Evolutionary conservation across 352 stramenopile species (phyloP), one percentile per base, ranked within the genome.

Genomic region (Pythium biforme): DNA sequence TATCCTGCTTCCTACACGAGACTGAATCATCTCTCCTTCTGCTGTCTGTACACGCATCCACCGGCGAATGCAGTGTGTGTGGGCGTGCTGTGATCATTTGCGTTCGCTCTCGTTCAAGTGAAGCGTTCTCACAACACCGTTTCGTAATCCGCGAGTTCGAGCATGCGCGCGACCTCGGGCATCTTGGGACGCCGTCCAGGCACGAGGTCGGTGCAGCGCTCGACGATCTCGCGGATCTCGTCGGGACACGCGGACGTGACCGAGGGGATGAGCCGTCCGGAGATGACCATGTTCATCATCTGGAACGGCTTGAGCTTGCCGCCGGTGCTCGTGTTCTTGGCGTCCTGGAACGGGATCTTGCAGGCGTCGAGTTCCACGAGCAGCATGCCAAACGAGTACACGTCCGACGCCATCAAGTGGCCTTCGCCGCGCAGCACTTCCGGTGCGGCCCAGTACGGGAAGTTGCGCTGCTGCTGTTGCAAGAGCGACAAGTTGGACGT

Each of bases 331-430:
- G 65, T 58, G 55, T 72, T 72, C 39, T 51, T 53, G 45, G 43
- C 29, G 50, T 70, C 61, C 5, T 59, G 39, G 50, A 70, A 74
- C 48, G 70, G 70, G 1, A 74, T 55, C 48, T 50, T 50, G 29
- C 64, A 63, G 11, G 66, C 61, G 55, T 73, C 58, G 7, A 77
- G 43, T 39, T 78, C 71, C 19, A 68, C 54, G 23, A 78, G 39
- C 29, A 92, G 60, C 66, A 73, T 68, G n/a, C 66, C 66, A 19
- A 73, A 73, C 33, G 66, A 65, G 53, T 69, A 73, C 20, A 73
- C 66, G 48, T 73, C 66, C 14, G 66, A 73, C 5, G 59, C 50
- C 39, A 62, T 66, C 29, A 54, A 43, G 26, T 65, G 66, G 20
- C 47, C 51, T 48, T 68, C 66, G 8, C 66, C 66, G 27, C 55